Evolutionary conservation across 163 green algal species (phyloP).

Genomic region (Dunaliella salina): DNA sequence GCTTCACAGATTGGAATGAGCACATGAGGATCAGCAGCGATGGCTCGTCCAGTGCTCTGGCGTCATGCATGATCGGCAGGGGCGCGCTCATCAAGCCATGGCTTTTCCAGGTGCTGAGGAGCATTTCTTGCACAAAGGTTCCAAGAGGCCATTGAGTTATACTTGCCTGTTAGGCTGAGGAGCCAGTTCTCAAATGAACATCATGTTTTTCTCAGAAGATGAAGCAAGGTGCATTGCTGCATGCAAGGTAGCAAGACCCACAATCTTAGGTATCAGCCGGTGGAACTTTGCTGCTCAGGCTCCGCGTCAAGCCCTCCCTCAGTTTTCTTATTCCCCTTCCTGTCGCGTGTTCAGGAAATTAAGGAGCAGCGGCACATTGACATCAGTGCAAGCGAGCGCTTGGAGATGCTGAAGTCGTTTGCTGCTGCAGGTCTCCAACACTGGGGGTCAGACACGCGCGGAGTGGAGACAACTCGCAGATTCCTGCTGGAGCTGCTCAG

Average conservation of each 20-base stretch:
- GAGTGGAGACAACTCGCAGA: constrained; percentile 84
- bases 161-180: no score
- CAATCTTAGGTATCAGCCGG: no score
- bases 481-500: constrained; percentile 96
- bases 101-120: not conserved
- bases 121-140: no score
- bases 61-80: constrained; percentile 84
- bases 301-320: not conserved
- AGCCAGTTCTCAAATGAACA: no score
- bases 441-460: constrained; percentile 85
- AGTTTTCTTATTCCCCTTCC: not conserved
- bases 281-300: not conserved
- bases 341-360: constrained; percentile 57
- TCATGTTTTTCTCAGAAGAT: no score
- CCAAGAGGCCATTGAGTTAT: no score
- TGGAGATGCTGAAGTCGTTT: constrained; percentile 84
- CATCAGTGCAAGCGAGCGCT: constrained; percentile 81
- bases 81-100: constrained; percentile 92
- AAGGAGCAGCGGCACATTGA: constrained; percentile 91
- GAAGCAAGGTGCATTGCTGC: no score
- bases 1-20: constrained; percentile 73
- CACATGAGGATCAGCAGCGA: constrained; percentile 33
- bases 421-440: constrained; percentile 79
- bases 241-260: no score
- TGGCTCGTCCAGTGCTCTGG: constrained; percentile 18